Conservation (phyloP, 805 yeast species). For the Candida andamanensis region DNA sequence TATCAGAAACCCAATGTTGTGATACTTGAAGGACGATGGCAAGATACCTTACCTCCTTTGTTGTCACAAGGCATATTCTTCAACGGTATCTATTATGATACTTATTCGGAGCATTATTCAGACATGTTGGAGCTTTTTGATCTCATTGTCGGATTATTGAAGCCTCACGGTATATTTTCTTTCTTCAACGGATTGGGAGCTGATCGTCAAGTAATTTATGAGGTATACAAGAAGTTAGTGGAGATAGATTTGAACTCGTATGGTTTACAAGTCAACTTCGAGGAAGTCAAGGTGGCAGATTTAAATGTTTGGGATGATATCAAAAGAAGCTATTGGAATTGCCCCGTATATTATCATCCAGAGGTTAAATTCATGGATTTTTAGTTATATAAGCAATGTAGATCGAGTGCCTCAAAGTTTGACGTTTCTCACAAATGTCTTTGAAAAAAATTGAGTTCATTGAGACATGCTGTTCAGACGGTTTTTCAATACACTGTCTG, state of each 20-base stretch:
- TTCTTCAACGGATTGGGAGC: slow-evolving; percentile 78
- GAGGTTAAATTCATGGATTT: slow-evolving; percentile 44
- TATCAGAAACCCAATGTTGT: slow-evolving; percentile 65
- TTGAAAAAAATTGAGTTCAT: slow-evolving; percentile 1
- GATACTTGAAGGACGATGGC: slow-evolving; percentile 89
- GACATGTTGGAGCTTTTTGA: slow-evolving; percentile 88
- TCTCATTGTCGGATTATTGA: slow-evolving; percentile 70
- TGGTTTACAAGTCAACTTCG: slow-evolving; percentile 65
- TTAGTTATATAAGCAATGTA: too few species aligned
- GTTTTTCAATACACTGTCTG: slow-evolving; percentile 5
- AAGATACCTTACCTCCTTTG: slow-evolving; percentile 65
- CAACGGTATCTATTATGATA: slow-evolving; percentile 91
- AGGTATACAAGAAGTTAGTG: slow-evolving; percentile 80
- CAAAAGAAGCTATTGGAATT: slow-evolving; percentile 62
- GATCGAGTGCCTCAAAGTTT: too few species aligned
- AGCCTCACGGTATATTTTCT: slow-evolving; percentile 79
- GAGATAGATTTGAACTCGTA: slow-evolving; percentile 73
- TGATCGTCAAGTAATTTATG: slow-evolving; percentile 38
- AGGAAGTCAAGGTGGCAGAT: slow-evolving; percentile 43
- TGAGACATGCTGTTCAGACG: slow-evolving; percentile 4
- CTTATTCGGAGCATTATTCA: slow-evolving; percentile 85
- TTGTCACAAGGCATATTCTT: slow-evolving; percentile 61
- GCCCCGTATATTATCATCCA: slow-evolving; percentile 66
- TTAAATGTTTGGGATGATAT: slow-evolving; percentile 57
- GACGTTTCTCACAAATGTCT: background rate